Evolutionary conservation across 106 monocot species (phyloP).

Genomic region (Acanthochlamys bracteata): DNA sequence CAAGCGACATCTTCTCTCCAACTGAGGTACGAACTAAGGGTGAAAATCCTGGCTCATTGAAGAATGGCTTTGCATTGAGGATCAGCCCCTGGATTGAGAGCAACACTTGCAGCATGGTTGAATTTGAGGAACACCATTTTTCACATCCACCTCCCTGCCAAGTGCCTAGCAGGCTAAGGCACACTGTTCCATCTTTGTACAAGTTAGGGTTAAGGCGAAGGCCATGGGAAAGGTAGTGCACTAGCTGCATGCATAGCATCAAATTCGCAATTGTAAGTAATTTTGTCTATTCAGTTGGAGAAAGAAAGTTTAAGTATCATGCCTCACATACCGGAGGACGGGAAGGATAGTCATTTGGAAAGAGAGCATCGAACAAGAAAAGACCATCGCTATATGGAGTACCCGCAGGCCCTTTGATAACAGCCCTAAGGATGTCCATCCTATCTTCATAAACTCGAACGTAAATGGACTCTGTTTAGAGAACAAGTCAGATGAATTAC

Average conservation of each 20-base stretch:
- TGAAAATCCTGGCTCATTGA: constrained; percentile 28
- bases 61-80: constrained; percentile 34
- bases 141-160: constrained; percentile 32
- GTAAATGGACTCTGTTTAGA: constrained; percentile 25
- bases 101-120: constrained; percentile 38
- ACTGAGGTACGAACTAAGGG: constrained; percentile 2
- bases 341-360: constrained; percentile 23
- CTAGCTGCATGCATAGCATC: constrained; percentile 14
- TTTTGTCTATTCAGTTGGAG: not conserved
- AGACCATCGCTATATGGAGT: constrained; percentile 49
- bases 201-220: constrained; percentile 39
- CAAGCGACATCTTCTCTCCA: constrained; percentile 11
- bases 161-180: constrained; percentile 37
- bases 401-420: constrained; percentile 31
- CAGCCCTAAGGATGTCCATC: constrained; percentile 40
- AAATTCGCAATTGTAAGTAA: not conserved
- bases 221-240: constrained; percentile 31
- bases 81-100: constrained; percentile 40
- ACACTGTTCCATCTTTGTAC: constrained; percentile 27
- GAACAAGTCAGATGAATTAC: not conserved
- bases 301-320: not conserved
- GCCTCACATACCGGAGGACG: constrained; percentile 20
- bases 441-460: constrained; percentile 33
- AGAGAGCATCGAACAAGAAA: constrained; percentile 38
- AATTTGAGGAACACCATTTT: constrained; percentile 23